phyloP scores from a whole-genome alignment of 495 filamentous ascomycete genomes.

The Hypoxylon lienhwacheense region DNA sequence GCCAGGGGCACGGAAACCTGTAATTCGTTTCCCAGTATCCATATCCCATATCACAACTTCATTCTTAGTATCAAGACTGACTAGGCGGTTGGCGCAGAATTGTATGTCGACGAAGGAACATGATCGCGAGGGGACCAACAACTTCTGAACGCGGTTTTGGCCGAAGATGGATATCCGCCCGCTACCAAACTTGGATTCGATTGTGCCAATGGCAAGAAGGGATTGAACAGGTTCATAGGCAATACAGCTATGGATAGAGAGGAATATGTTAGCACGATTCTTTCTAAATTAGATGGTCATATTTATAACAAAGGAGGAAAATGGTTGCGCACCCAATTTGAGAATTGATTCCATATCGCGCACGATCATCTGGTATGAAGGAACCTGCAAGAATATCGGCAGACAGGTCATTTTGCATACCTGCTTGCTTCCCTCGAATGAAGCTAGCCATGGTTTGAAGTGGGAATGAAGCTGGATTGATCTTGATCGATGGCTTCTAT shows the following conservation, averaged over 20 bases:
- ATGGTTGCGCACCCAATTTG: slow-evolving; percentile 62
- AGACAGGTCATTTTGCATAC: slow-evolving; percentile 87
- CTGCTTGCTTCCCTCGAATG: slow-evolving; percentile 87
- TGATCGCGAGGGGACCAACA: slow-evolving; percentile 66
- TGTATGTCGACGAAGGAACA: slow-evolving; percentile 44
- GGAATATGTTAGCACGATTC: too few species aligned
- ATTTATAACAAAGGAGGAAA: neutral
- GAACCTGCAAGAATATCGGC: slow-evolving; percentile 70
- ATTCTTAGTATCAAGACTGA: slow-evolving; percentile 81
- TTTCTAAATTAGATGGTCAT: too few species aligned
- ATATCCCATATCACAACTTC: slow-evolving; percentile 81
- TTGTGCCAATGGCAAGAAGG: slow-evolving; percentile 89
- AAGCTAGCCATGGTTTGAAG: slow-evolving; percentile 71
- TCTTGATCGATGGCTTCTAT: neutral
- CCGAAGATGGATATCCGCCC: slow-evolving; percentile 92
- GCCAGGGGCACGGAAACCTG: slow-evolving; percentile 72
- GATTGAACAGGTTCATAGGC: slow-evolving; percentile 94
- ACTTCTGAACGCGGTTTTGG: slow-evolving; percentile 73
- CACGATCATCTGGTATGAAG: slow-evolving; percentile 81
- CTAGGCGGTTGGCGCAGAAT: slow-evolving; percentile 68
- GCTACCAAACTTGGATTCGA: slow-evolving; percentile 72
- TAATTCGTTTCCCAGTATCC: slow-evolving; percentile 55
- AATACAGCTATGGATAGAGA: slow-evolving; percentile 55
- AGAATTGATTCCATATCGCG: slow-evolving; percentile 84
- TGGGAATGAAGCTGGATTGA: neutral